Base-by-base conservation (phyloP, 2,329 filamentous ascomycete species). In the Cladosporium sp. region DNA sequence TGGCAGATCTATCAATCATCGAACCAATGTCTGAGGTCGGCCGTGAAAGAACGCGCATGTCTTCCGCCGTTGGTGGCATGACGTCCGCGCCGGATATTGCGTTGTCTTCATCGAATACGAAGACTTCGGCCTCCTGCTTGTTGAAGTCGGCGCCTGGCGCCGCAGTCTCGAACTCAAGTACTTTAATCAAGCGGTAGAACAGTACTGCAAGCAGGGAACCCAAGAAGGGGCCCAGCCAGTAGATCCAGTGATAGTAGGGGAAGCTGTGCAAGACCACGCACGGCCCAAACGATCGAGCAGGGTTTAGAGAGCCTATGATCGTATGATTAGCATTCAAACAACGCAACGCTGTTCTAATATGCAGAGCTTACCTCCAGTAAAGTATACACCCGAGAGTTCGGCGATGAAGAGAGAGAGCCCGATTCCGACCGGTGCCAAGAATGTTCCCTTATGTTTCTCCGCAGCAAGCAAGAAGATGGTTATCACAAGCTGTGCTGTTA, bases 111-210 rank as follows among this genome's bases (percentile, higher is more conserved):
- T 78, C 74, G 14, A 73, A 74, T 25, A 73, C 48, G 60, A 76
- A 76, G 25, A 70, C 68, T 23, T 79, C 78, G 18, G 75, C 76
- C 61, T 79, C 78, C 28, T 76, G 76, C 30, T 80, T 80, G 71
- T 82, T 79, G 68, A 79, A 78, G 67, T 84, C 82, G 64, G 79
- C 79, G 49, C 78, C 79, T 2, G 81, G 81, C 67, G 82, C 83
- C 54, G 81, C 81, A 16, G 81, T 82, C 72, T 84, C 81, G 69
- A 83, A 84, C 70, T 83, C 81, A 32, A 83, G 76, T 23, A 76
- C 63, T 70, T 83, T 84, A 73, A 84, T 77, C 66, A 83, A 72
- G 32, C 79, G 78, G 71, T 84, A 84, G 70, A 84, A 82, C n/a
- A 76, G 68, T 2, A 81, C 81, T 14, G 82, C 81, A 2, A 83